phyloP scores from a whole-genome alignment of 768 basidiomycete species.

The Termitomyces sp. region DNA sequence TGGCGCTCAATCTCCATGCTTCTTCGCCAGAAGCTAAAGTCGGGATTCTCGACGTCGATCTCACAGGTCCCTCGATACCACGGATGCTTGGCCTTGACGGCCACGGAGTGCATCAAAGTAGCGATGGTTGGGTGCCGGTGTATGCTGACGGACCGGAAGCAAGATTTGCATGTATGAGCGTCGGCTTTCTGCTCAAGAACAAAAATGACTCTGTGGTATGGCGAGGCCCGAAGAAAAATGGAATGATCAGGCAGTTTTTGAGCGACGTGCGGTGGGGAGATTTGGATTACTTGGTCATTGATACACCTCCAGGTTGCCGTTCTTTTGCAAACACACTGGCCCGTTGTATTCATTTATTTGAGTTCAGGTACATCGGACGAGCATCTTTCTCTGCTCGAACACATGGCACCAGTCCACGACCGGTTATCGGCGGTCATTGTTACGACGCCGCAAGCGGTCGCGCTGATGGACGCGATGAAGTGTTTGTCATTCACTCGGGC shows the following conservation, averaged over 20 bases:
- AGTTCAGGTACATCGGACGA: conserved; percentile 93
- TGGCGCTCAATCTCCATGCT: conserved; percentile 81
- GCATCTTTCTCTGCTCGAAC: conserved; percentile 92
- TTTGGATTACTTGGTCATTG: conserved; percentile 87
- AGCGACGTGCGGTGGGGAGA: conserved; percentile 95
- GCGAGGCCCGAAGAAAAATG: conserved; percentile 98
- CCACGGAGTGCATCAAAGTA: conserved; percentile 86
- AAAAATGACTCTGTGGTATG: conserved; percentile 94
- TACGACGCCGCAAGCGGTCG: conserved; percentile 96
- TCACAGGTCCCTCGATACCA: conserved; percentile 92
- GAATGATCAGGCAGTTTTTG: conserved; percentile 95
- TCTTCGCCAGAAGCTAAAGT: conserved; percentile 64
- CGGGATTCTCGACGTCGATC: conserved; percentile 90
- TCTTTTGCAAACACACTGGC: conserved; percentile 5
- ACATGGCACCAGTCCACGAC: conserved; percentile 79
- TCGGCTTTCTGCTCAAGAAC: conserved; percentile 89
- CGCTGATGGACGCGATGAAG: conserved; percentile 92
- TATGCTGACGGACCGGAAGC: conserved; percentile 80
- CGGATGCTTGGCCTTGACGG: conserved; percentile 92
- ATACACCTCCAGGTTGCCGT: conserved; percentile 89
- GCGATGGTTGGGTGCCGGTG: conserved; percentile 96
- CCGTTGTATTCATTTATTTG: conserved; percentile 15
- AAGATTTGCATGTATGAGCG: conserved; percentile 90
- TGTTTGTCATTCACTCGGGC: conserved; percentile 93
- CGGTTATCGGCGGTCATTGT: conserved; percentile 84